Percentiles rank a stretch among this genome's conserved stretches.
These are phyloP conservation scores for Cryphonectria carpinicola DNA, from an alignment of 2,329 filamentous ascomycete species.

Conservation along the genomic window DNA sequence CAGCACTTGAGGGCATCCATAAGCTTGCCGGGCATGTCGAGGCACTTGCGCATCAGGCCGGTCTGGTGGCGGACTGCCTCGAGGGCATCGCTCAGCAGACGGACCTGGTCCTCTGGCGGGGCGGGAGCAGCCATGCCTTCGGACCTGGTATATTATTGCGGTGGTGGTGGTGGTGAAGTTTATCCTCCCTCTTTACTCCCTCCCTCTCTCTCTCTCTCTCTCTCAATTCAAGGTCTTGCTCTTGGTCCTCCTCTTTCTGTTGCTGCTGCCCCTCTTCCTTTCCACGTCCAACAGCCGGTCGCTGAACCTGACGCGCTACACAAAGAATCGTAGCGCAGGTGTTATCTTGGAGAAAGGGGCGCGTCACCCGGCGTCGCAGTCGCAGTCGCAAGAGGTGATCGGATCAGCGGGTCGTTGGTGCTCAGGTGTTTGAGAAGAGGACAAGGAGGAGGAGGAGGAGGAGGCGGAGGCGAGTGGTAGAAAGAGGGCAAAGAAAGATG, in stretches of 20 bases:
- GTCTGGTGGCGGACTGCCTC: slow-evolving; percentile 97
- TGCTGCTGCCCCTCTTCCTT: background rate
- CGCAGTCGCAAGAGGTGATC: background rate
- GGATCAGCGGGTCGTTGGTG: background rate
- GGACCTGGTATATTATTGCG: slow-evolving; percentile 7
- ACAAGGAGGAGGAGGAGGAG: background rate
- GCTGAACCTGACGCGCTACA: background rate
- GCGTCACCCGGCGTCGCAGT: background rate
- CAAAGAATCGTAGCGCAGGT: background rate
- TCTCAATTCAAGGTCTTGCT: background rate
- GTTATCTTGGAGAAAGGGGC: background rate
- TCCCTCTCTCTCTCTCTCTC: background rate
- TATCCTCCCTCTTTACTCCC: too few relatives aligned
- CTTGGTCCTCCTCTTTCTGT: background rate
- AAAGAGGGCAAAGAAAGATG: background rate
- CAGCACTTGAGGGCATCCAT: slow-evolving; percentile 99
- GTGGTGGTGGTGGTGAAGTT: background rate
- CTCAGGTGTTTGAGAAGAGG: background rate
- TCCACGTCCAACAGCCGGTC: background rate
- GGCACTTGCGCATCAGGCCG: slow-evolving; percentile 93
- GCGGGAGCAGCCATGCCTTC: slow-evolving; percentile 54
- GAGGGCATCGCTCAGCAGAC: slow-evolving; percentile 95
- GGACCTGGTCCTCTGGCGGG: slow-evolving; percentile 79
- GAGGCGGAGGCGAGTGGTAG: background rate
- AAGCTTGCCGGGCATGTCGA: slow-evolving; percentile 96